phyloP scores from a whole-genome alignment of 139 green algal genomes.

The Parachlorella kessleri region DNA sequence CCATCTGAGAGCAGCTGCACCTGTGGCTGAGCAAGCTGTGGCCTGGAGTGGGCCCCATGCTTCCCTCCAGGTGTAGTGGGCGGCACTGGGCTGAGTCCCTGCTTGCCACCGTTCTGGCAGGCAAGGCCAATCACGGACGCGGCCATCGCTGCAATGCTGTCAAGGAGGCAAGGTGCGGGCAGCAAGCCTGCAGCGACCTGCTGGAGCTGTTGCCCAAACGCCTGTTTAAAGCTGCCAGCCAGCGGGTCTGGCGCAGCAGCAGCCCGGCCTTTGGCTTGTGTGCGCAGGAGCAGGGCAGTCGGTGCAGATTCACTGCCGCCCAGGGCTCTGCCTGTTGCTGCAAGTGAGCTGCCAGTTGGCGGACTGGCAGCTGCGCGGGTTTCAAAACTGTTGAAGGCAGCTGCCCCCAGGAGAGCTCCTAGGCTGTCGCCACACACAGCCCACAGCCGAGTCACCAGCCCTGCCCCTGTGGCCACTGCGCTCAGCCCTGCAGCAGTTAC shows the following conservation, averaged over 20 bases:
- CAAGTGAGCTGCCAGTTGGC: not conserved
- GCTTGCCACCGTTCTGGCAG: not conserved
- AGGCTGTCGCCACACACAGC: not conserved
- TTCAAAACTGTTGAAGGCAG: no score
- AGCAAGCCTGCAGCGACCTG: slow-evolving; percentile 22
- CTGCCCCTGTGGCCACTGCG: no score
- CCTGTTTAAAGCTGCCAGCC: not conserved
- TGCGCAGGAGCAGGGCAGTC: slow-evolving; percentile 11
- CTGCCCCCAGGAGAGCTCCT: not conserved
- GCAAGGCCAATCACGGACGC: not conserved
- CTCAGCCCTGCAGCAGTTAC: no score
- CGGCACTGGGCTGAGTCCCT: not conserved
- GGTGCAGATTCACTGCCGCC: not conserved
- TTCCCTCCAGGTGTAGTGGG: not conserved
- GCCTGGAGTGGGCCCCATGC: not conserved
- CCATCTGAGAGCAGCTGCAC: slow-evolving; percentile 7
- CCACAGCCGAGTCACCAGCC: not conserved
- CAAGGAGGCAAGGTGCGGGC: not conserved
- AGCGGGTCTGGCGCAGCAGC: not conserved
- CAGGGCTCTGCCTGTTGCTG: not conserved
- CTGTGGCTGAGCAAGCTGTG: not conserved
- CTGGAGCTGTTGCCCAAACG: slow-evolving; percentile 12
- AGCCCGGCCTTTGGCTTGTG: not conserved
- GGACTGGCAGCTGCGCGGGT: no score
- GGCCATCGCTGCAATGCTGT: slow-evolving; percentile 8